Percentiles rank a stretch among this genome's conserved stretches.
phyloP scores from a whole-genome alignment of 352 stramenopile genomes.

The Phytophthora chlamydospora region DNA sequence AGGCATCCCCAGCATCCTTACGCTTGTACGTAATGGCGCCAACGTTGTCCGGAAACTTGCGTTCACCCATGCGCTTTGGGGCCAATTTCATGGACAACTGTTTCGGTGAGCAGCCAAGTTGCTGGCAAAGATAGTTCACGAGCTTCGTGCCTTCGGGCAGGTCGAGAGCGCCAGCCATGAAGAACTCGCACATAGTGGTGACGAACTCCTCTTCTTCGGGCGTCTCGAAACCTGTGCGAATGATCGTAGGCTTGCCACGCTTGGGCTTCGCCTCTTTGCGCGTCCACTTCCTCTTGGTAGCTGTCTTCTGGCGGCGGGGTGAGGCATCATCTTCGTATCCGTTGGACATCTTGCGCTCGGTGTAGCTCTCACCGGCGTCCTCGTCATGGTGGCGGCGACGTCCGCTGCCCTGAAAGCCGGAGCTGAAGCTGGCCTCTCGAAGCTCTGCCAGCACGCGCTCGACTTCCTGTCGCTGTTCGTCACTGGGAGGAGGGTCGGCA shows the following conservation, averaged over 20 bases:
- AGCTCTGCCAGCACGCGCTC: slow-evolving; percentile 41
- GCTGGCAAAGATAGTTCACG: slow-evolving; percentile 60
- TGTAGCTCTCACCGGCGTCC: slow-evolving; percentile 3
- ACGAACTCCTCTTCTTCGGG: slow-evolving; percentile 69
- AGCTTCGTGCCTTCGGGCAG: slow-evolving; percentile 60
- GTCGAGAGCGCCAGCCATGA: slow-evolving; percentile 57
- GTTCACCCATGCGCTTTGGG: slow-evolving; percentile 50
- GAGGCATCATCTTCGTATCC: slow-evolving; percentile 16
- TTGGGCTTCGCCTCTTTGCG: slow-evolving; percentile 24
- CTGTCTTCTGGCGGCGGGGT: slow-evolving; percentile 1
- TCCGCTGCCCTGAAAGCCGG: slow-evolving; percentile 9
- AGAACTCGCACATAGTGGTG: slow-evolving; percentile 65
- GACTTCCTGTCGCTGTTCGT: slow-evolving; percentile 42
- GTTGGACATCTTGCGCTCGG: slow-evolving; percentile 17
- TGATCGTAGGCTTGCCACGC: slow-evolving; percentile 63
- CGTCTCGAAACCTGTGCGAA: slow-evolving; percentile 75
- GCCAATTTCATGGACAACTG: slow-evolving; percentile 77
- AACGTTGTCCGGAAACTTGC: slow-evolving; percentile 65
- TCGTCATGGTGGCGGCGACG: slow-evolving; percentile 13
- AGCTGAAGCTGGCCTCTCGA: slow-evolving; percentile 44
- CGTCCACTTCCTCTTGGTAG: slow-evolving; percentile 21
- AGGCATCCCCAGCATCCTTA: slow-evolving; percentile 28
- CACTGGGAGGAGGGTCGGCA: slow-evolving; percentile 39
- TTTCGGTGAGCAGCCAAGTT: slow-evolving; percentile 59
- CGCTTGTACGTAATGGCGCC: slow-evolving; percentile 58